These are phyloP conservation scores for Heritiera fomes DNA, from an alignment of 345 rosid species.

Conservation along the genomic window DNA sequence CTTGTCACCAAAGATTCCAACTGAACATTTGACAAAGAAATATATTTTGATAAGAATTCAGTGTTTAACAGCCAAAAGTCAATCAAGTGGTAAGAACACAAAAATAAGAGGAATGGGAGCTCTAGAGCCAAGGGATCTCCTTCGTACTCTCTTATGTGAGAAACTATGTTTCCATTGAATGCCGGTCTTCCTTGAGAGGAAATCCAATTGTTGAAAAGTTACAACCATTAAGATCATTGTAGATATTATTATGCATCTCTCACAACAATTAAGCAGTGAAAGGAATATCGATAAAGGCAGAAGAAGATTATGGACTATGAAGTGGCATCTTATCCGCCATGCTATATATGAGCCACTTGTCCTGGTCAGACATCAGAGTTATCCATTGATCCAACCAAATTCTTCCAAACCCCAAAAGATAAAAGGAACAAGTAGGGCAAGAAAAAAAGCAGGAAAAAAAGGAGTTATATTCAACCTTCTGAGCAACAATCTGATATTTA, in stretches of 20 bases:
- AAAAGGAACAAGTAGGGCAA: neutral
- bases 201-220: neutral
- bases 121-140: neutral
- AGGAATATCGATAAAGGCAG: too few species aligned
- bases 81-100: neutral
- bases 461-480: conserved; percentile 53
- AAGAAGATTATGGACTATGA: neutral
- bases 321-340: neutral
- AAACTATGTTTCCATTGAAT: neutral
- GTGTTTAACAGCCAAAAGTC: neutral
- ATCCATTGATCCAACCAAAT: neutral
- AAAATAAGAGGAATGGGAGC: neutral
- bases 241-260: neutral
- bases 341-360: neutral
- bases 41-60: neutral
- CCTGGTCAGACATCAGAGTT: neutral
- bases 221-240: neutral
- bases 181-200: neutral
- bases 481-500: conserved; percentile 77
- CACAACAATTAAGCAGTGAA: neutral
- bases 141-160: neutral
- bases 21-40: conserved; percentile 46
- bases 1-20: conserved; percentile 73
- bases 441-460: neutral
- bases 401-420: neutral